A percentile compares a stretch with the other conserved stretches of the same genome.
These are phyloP conservation scores for Boletus vermiculosoides DNA, from an alignment of 768 basidiomycete genomes.

Conservation along the genomic window DNA sequence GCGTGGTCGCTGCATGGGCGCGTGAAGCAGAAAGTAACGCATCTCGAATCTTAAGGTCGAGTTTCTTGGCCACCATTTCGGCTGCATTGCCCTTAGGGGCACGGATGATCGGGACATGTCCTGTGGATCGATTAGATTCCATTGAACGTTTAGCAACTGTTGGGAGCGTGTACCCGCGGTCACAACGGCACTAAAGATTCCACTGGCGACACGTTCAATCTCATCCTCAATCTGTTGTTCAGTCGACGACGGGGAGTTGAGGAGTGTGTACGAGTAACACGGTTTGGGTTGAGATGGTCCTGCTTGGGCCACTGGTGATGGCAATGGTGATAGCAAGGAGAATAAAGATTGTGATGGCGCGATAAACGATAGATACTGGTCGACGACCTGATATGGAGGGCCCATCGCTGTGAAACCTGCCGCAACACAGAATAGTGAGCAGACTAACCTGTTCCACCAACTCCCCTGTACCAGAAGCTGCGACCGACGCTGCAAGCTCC, in stretches of 20 bases:
- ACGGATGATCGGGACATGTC: conserved; percentile 91
- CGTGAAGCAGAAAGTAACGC: conserved; percentile 70
- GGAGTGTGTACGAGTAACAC: conserved; percentile 72
- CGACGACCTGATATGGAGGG: conserved; percentile 62
- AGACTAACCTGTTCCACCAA: conserved; percentile 66
- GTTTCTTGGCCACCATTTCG: conserved; percentile 97
- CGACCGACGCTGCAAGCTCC: conserved; percentile 87
- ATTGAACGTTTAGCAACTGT: neutral
- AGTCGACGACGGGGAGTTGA: conserved; percentile 88
- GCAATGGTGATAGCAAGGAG: conserved; percentile 71
- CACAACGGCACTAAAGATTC: conserved; percentile 87
- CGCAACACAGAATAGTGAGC: neutral
- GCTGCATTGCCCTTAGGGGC: conserved; percentile 95
- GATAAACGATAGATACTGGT: conserved; percentile 97
- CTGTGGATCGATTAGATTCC: conserved; percentile 37
- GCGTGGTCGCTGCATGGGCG: conserved; percentile 48
- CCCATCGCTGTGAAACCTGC: neutral
- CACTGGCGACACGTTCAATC: conserved; percentile 86
- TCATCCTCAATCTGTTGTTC: conserved; percentile 92
- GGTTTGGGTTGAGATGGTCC: conserved; percentile 38
- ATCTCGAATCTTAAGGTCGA: conserved; percentile 90
- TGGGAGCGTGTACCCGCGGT: conserved; percentile 65
- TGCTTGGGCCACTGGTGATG: conserved; percentile 36
- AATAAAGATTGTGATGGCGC: conserved; percentile 91
- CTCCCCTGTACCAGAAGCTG: conserved; percentile 80